Percentiles rank a stretch among this genome's conserved stretches.
Conservation (phyloP, 202 grass and related monocot species). For the Cymbopogon flexuosus region DNA sequence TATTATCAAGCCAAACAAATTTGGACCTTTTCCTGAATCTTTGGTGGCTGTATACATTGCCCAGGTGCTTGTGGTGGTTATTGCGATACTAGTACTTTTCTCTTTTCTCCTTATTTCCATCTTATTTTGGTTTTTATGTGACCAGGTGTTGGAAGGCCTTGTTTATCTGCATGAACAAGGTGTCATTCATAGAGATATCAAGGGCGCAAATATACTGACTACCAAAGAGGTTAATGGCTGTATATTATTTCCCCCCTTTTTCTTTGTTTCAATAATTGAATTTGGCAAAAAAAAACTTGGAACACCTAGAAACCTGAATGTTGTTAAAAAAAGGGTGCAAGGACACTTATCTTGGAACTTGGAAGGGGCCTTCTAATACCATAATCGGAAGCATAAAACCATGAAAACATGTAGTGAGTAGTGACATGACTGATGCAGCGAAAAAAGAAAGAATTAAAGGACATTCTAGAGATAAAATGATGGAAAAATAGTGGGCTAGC, state of each 20-base stretch:
- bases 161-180: slow-evolving; percentile 99
- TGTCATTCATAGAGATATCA: slow-evolving; percentile 99
- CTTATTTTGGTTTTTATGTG: slow-evolving; percentile 31
- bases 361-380: background rate
- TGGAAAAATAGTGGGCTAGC: background rate
- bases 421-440: background rate
- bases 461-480: slow-evolving; percentile 1
- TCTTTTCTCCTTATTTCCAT: background rate
- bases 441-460: background rate
- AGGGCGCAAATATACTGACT: slow-evolving; percentile 96
- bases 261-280: slow-evolving; percentile 24
- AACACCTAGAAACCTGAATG: background rate
- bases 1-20: slow-evolving; percentile 99
- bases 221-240: slow-evolving; percentile 82
- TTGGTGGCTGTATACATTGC: slow-evolving; percentile 93
- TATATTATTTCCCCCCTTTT: slow-evolving; percentile 25
- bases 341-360: background rate
- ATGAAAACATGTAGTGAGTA: slow-evolving; percentile 7
- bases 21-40: slow-evolving; percentile 96
- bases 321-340: background rate
- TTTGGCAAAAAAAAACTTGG: background rate
- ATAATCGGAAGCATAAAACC: slow-evolving; percentile 6
- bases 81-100: slow-evolving; percentile 8
- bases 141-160: slow-evolving; percentile 91
- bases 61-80: slow-evolving; percentile 56